Conservation (phyloP, 2,329 filamentous ascomycete species). For the Sordariomycetes sp. region DNA sequence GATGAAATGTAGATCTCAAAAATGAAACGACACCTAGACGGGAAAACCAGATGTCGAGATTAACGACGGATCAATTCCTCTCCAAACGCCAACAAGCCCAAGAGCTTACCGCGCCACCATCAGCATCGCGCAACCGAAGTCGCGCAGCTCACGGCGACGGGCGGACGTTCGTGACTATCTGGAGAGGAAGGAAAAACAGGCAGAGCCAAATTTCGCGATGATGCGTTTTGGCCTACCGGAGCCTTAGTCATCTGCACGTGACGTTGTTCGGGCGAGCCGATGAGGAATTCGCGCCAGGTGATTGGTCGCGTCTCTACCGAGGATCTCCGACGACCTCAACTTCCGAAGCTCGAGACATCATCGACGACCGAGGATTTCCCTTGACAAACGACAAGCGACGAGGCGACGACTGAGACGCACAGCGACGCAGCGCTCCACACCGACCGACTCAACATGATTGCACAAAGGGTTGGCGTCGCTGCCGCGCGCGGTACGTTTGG, state of each 20-base stretch:
- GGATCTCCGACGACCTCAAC: conserved; percentile 28
- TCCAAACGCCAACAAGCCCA: conserved; percentile 29
- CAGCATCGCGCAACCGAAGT: neutral
- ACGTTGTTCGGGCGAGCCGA: conserved; percentile 14
- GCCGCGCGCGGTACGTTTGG: conserved; percentile 45
- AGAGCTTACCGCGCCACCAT: conserved; percentile 14
- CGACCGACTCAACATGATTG: conserved; percentile 48
- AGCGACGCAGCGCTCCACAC: too few relatives aligned
- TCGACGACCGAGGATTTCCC: conserved; percentile 6
- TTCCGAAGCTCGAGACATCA: conserved; percentile 10
- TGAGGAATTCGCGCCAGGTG: conserved; percentile 25
- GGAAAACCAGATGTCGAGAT: conserved; percentile 41
- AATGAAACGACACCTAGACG: conserved; percentile 48
- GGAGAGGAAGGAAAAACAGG: conserved; percentile 21
- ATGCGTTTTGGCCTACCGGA: conserved; percentile 4
- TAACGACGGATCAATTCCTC: conserved; percentile 46
- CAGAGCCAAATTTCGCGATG: conserved; percentile 6
- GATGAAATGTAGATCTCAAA: conserved; percentile 44
- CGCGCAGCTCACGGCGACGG: conserved; percentile 10
- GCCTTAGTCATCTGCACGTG: too few relatives aligned
- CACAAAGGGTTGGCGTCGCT: conserved; percentile 47
- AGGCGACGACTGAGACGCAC: neutral
- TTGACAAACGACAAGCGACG: neutral
- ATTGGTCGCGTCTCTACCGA: conserved; percentile 34
- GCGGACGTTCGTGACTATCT: conserved; percentile 44